Percentiles rank a stretch among this genome's conserved stretches.
phyloP scores from a whole-genome alignment of 1,284 basidiomycete genomes.

The Apiotrichum akiyoshidainum region DNA sequence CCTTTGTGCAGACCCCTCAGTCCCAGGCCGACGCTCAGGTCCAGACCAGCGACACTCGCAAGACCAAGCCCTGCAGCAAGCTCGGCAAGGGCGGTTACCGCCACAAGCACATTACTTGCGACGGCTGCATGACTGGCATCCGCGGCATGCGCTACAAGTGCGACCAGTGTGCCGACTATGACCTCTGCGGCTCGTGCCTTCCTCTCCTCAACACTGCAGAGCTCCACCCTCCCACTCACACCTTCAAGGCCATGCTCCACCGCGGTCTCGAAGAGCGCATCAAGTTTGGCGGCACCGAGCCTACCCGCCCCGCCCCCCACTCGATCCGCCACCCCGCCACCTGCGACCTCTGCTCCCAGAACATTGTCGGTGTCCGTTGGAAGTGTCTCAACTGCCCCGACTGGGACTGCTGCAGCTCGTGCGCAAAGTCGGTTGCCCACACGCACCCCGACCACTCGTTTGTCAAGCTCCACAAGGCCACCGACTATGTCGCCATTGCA shows the following conservation, averaged over 20 bases:
- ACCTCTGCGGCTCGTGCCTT: constrained; percentile 46
- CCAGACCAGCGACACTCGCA: constrained; percentile 6
- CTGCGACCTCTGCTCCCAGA: constrained; percentile 42
- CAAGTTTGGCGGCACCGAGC: constrained; percentile 27
- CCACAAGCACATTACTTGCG: constrained; percentile 48
- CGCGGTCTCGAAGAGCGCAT: constrained; percentile 43
- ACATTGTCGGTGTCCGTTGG: constrained; percentile 46
- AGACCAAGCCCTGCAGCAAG: constrained; percentile 16
- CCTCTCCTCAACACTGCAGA: constrained; percentile 40
- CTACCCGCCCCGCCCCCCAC: constrained; percentile 19
- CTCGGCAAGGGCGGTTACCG: constrained; percentile 41
- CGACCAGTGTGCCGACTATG: constrained; percentile 46
- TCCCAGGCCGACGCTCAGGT: constrained; percentile 3
- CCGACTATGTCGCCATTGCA: constrained; percentile 51
- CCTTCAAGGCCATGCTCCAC: constrained; percentile 47
- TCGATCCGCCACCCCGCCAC: constrained; percentile 36
- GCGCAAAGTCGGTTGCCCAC: constrained; percentile 62
- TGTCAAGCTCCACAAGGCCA: constrained; percentile 60
- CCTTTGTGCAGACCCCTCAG: constrained; percentile 28
- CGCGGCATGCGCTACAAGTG: constrained; percentile 48
- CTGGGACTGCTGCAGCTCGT: constrained; percentile 61
- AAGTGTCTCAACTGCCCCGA: constrained; percentile 51
- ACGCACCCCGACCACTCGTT: constrained; percentile 78
- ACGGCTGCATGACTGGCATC: constrained; percentile 44
- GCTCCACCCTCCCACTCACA: constrained; percentile 40